Evolutionary conservation across 192 early-diverging fungal genomes (phyloP), one percentile per base, ranked within the genome.

Genomic region (Coemansia sp.): DNA sequence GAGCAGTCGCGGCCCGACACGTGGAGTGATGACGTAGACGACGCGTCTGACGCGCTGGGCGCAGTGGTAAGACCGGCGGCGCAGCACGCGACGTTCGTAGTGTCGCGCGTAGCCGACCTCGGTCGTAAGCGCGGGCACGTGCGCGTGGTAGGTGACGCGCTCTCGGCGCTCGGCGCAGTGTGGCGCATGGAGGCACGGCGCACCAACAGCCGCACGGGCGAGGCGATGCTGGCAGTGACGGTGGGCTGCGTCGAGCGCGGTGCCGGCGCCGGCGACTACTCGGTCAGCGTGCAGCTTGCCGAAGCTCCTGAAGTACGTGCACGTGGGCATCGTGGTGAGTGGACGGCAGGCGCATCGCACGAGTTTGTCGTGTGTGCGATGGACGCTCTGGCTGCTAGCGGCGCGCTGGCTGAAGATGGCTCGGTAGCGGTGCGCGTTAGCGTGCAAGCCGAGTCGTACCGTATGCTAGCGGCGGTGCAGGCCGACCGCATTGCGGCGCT

Each of bases 101-200:
- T 79, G 45, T 56, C 66, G 4, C 18, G 21, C 5, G 66, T 69
- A 1, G 19, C 44, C 10, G 76, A 79, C 21, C 61, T 79, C 4
- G 76, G 76, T 11, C 53, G 76, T 24, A 57, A 55, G 40, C 65
- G 69, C 47, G 76, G 76, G 0, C 76, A 79, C 33, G 66, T 79
- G 42, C 69, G 67, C 22, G 66, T 73, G n/a, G n/a, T 24, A 0
- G 55, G 71, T 41, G 61, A 60, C 13, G 27, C 50, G 22, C 55
- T 72, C 11, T 17, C 70, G 0, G 71, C 64, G 0, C 67, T 70
- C 24, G 77, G 77, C 52, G 52, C 53, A 0, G 59, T 70, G 25
- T 79, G 70, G 69, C 56, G 47, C 45, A 51, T 54, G 23, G 65
- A 68, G 23, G 67, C 41, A 0, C 61, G 70, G 14, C 58, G 76